Evolutionary conservation across 371 early-diverging fungal genomes (phyloP), one percentile per base, ranked within the genome.

Genomic region (Mucor velutinosus): DNA sequence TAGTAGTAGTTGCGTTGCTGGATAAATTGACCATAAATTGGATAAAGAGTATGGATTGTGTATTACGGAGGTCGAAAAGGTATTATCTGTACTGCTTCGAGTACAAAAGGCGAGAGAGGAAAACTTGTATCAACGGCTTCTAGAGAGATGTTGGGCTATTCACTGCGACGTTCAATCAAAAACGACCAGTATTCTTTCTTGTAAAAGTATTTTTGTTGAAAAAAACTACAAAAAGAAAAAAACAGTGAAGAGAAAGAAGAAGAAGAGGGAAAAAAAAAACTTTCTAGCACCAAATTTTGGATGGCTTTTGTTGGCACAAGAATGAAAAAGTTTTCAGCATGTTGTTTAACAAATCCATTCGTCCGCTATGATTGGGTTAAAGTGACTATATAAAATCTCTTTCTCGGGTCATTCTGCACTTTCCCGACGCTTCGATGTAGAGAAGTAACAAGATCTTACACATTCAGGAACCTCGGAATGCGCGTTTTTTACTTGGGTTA

Each of bases 101-200:
- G 60, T 67, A 71, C 64, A 71, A 67, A 62, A 64, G 45, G 39
- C 25, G 35, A 47, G 60, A 47, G 59, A 58, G 43, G 59, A 35
- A 32, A 55, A 25, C 60, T 59, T 58, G 32, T 43, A 60, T 43
- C 32, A 59, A 60, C 72, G 72, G 72, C 64, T 71, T 71, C 72
- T 67, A 71, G 58, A 58, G 72, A 67, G 72, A 71, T 71, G 72
- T 25, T 71, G 72, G 71, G 71, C 71, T 66, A 66, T 37, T 65
- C 57, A 66, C 66, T 58, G 62, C 53, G 59, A 62, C 62, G 66
- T 62, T 58, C 45, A 39, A 55, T 39, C 33, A 65, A 57, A 41
- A 66, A 60, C 66, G 60, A 30, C 60, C 58, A 57, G 47, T 67
- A 32, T 65, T 35, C 58, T 58, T 32, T 30, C n/a, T 59, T 65